These are phyloP conservation scores for Trichoderma asperelloides DNA, from an alignment of 495 filamentous ascomycete genomes.

Conservation along the genomic window DNA sequence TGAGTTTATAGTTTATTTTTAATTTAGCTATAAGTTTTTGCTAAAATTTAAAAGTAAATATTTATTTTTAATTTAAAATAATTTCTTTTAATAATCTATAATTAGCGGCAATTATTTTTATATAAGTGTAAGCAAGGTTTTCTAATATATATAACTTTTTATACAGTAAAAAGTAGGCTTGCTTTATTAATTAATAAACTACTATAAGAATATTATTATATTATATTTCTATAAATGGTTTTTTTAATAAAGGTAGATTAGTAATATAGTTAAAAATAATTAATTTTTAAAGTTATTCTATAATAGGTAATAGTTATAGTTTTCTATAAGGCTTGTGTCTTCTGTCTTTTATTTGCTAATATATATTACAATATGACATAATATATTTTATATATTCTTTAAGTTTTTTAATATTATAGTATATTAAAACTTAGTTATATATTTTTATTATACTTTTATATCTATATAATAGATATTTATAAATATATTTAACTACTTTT, in stretches of 20 bases:
- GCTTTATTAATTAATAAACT: not conserved
- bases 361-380: not conserved
- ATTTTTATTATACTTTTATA: not conserved
- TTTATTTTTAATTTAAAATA: not conserved
- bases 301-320: not conserved
- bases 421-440: not conserved
- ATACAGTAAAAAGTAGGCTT: not conserved
- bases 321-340: not conserved
- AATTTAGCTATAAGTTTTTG: no score
- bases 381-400: not conserved
- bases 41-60: constrained; percentile 7
- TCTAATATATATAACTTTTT: not conserved
- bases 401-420: not conserved
- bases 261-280: not conserved
- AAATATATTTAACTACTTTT: not conserved
- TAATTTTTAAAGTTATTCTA: not conserved
- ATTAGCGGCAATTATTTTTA: not conserved
- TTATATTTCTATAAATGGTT: not conserved
- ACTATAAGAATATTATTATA: not conserved
- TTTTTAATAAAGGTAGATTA: not conserved
- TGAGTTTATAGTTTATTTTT: no score
- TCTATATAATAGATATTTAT: not conserved
- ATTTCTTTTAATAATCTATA: constrained; percentile 5
- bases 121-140: not conserved
- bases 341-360: not conserved